These are phyloP conservation scores for Ceriops decandra DNA, from an alignment of 345 rosid genomes.

Conservation along the genomic window DNA sequence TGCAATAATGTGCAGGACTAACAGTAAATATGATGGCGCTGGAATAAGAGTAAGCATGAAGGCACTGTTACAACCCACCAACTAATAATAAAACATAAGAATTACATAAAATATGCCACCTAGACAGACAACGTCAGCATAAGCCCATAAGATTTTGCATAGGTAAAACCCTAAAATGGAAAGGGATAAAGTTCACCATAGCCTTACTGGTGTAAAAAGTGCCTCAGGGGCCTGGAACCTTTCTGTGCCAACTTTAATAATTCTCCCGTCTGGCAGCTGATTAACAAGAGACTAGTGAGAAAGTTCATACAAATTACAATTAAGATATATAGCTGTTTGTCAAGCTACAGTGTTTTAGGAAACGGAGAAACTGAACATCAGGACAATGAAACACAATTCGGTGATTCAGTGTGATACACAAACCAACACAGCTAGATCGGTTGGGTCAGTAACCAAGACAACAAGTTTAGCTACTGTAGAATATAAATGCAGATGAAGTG, in stretches of 20 bases:
- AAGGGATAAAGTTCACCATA: neutral
- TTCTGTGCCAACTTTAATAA: conserved; percentile 98
- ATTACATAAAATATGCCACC: too few species aligned
- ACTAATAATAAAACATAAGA: too few species aligned
- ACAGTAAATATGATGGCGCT: too few species aligned
- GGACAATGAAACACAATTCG: neutral
- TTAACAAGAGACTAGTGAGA: conserved; percentile 16
- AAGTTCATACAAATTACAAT: neutral
- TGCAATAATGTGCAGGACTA: too few species aligned
- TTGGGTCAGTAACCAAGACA: neutral
- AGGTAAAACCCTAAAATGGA: neutral
- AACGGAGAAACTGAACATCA: neutral
- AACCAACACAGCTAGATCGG: neutral
- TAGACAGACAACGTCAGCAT: too few species aligned
- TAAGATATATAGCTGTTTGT: neutral
- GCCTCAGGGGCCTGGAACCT: conserved; percentile 99
- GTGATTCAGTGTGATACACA: neutral
- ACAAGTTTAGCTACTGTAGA: conserved; percentile 1
- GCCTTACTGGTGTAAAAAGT: conserved; percentile 88
- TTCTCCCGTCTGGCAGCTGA: conserved; percentile 95
- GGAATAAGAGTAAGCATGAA: too few species aligned
- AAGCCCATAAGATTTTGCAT: too few species aligned
- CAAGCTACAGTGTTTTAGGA: neutral
- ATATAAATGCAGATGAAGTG: neutral
- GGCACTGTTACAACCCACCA: too few species aligned